A percentile compares a stretch with the other conserved stretches of the same genome.
These are phyloP conservation scores for Aspergillus piperis DNA, from an alignment of 2,329 filamentous ascomycete species.

Conservation along the genomic window DNA sequence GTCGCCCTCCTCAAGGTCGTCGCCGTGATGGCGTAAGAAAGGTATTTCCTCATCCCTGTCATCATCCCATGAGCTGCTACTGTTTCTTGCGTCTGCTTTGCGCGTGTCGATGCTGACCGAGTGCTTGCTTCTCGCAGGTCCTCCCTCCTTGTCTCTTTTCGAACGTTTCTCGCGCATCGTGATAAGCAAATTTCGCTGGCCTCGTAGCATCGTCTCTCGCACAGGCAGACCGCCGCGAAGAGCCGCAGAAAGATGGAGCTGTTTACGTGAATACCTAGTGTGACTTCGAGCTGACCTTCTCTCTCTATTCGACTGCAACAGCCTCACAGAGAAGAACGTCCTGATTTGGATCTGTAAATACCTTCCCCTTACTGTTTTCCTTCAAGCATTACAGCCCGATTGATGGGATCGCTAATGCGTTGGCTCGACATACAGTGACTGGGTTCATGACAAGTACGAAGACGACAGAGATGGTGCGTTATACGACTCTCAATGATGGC, in stretches of 20 bases:
- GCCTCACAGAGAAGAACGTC: constrained; percentile 48
- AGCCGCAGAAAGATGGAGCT: constrained; percentile 35
- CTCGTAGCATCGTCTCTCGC: constrained; percentile 27
- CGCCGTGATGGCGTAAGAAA: constrained; percentile 89
- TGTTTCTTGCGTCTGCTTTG: neutral
- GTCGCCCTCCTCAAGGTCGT: constrained; percentile 47
- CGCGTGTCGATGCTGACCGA: constrained; percentile 13
- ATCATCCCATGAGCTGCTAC: neutral
- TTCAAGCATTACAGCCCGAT: neutral
- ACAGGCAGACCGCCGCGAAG: constrained; percentile 28
- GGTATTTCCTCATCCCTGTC: constrained; percentile 52
- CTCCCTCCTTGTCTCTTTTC: constrained; percentile 45
- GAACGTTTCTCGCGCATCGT: constrained; percentile 42
- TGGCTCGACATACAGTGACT: constrained; percentile 63
- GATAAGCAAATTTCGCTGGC: constrained; percentile 34
- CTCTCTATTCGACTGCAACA: constrained; percentile 41
- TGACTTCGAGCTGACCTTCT: constrained; percentile 49
- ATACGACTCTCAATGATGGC: constrained; percentile 10
- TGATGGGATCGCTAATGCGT: constrained; percentile 3
- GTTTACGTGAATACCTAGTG: constrained; percentile 37
- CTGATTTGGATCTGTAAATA: constrained; percentile 49
- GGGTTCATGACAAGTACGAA: constrained; percentile 90
- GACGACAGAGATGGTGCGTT: constrained; percentile 62
- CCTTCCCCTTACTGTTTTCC: neutral
- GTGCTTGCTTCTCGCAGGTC: constrained; percentile 34